Base-by-base conservation (phyloP, 1,284 basidiomycete species). In the Irpex lacteus region DNA sequence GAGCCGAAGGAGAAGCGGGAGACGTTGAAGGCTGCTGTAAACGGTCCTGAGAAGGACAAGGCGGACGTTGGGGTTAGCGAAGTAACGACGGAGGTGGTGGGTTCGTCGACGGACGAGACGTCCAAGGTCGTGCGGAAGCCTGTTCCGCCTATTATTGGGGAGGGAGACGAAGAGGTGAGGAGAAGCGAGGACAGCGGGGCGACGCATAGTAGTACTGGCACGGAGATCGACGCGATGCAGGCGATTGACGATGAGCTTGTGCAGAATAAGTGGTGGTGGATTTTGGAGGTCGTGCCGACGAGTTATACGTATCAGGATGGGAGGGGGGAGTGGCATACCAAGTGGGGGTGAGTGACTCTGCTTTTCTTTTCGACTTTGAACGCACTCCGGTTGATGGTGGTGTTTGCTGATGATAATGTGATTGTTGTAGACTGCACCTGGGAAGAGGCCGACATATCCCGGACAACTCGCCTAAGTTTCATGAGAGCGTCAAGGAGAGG, bases 401-500 rank as follows among this genome's bases (percentile, higher is more conserved):
- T 1, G 9, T 7, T 8, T 49, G 40, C 59, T 47, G n/a, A 55
- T 34, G 32, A n/a, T n/a, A n/a, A n/a, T 21, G 49, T 50, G 56
- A 26, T 59, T n/a, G n/a, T n/a, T n/a, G 3, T 18, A 75, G 76
- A 55, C 60, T 73, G 18, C 74, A 87, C 69, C 63, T 84, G 5
- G 85, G 85, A 2, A 74, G 74, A 54, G 86, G 85, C 0, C 75
- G 87, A 11, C 71, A 72, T 32, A 80, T 88, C 49, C 69, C 73
- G 5, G 76, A 77, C 57, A 61, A 63, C 7, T 65, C 76, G 5
- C 84, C 85, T 4, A 76, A 76, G 5, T 84, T 88, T 70, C 86
- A 88, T 69, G 67, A 74, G 40, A 82, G 82, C 4, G 87, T 89
- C 34, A 77, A 80, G 71, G 70, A 79, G 61, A 79, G 86, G 18